Evolutionary conservation across 2,329 filamentous ascomycete species (phyloP).

Genomic region (Fusarium bactridioides): DNA sequence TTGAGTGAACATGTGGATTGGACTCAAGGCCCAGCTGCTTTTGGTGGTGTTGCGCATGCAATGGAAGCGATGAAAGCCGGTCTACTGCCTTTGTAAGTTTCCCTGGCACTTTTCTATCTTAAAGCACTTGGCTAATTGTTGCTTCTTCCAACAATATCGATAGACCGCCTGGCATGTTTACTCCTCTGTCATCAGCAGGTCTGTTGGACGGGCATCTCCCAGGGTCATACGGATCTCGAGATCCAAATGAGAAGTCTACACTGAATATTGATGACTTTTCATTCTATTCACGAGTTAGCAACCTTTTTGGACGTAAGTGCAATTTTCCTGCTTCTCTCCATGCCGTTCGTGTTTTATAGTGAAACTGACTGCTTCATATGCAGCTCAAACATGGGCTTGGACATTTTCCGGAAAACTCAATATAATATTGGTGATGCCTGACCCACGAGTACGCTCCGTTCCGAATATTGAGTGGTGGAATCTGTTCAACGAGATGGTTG

Average conservation of each 20-base stretch:
- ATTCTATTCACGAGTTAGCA: slow-evolving; percentile 4
- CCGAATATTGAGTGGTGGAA: neutral
- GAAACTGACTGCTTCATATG: neutral
- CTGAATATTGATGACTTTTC: neutral
- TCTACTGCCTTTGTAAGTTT: neutral
- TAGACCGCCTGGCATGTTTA: slow-evolving; percentile 1
- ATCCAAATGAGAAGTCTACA: neutral
- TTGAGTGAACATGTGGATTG: slow-evolving; percentile 2
- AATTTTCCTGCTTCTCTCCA: accelerated
- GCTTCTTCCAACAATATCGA: neutral
- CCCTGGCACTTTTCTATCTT: accelerated
- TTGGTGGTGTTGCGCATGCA: neutral
- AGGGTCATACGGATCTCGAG: neutral
- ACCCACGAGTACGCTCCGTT: neutral
- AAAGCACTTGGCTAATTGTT: neutral
- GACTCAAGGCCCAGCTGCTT: slow-evolving; percentile 4
- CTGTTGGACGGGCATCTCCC: neutral
- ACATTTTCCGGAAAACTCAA: neutral
- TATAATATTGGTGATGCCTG: neutral
- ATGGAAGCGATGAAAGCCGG: slow-evolving; percentile 5
- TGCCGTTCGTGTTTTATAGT: accelerated
- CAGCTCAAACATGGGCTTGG: slow-evolving; percentile 10
- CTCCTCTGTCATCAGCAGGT: slow-evolving; percentile 1
- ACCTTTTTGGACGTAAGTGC: neutral
- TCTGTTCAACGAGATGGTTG: neutral